Base-by-base conservation (phyloP, 2,329 filamentous ascomycete genomes). In the Diaporthe sp. region DNA sequence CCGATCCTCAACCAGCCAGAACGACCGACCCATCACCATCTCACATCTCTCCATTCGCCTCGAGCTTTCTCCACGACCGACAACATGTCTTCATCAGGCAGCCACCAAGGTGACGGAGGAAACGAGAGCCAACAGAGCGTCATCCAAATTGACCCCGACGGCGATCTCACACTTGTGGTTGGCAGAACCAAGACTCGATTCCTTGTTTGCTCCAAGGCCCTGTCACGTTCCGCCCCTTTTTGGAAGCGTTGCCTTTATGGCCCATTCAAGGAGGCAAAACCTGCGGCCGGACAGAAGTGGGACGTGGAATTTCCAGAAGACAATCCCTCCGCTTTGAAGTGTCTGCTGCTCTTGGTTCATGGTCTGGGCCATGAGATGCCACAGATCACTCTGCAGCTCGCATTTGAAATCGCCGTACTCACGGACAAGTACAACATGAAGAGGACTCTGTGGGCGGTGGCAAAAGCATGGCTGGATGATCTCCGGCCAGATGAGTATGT, bases 391-490 rank as follows among this genome's bases (percentile, higher is more conserved):
- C 3, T 68, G 15, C 31, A 68, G 31, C 47, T 68, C 22, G 65
- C 34, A 2, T 84, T 80, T 75, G 72, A 80, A 0, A 72, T 83
- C 4, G 79, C 82, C 0, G 78, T 81, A 0, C 44, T 83, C 22
- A 81, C 81, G 1, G 77, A 84, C 44, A 83, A 83, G 58, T 83
- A 83, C 76, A 79, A 82, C 70, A 75, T 81, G 15, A 81, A 81
- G 0, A 34, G 8, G 3, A 1, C 9, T 7, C 1, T 68, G 7
- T 68, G 65, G 65, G 47, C 47, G 0, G 65, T 68, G 0, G 12
- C 13, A 5, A 4, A 8, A 2, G 12, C 31, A 3, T 68, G 63
- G 63, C 47, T 68, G 2, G 7, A 10, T 0, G 8, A n/a, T 25
- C 44, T 67, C 1, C 0, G 9, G 61, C 61, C 61, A 15, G 28